Base-by-base conservation (phyloP, 1,284 basidiomycete species). In the Somion occarium region DNA sequence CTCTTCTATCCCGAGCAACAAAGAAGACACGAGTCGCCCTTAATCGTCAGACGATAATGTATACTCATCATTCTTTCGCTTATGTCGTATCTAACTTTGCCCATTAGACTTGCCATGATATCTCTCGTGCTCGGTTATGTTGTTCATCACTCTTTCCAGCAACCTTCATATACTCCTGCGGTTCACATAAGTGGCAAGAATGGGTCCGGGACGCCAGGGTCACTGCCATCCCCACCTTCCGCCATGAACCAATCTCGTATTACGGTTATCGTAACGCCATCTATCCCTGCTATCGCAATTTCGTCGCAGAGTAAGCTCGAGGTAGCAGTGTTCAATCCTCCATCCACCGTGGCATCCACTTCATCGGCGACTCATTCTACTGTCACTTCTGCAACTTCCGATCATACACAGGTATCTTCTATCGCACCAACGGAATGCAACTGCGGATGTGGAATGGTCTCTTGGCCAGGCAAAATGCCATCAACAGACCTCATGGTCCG, bases 121-220 rank as follows among this genome's bases (percentile, higher is more conserved):
- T 85, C 83, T 34, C 70, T 88, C 38, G 73, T 88, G n/a, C 69
- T 86, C 49, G 82, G 83, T 12, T 79, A 83, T 54, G 70, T 81
- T 7, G 74, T 83, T 59, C 82, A 83, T 53, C 74, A 77, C 3
- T 27, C 51, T 1, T 48, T 24, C 34, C 34, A 47, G 24, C 30
- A 46, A 9, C 39, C 39, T 5, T 18, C 39, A 5, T 15, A 7
- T 15, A 34, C 15, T 34, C 7, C 15, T 34, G 15, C 15, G 15
- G 7, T 15, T 34, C 30, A 34, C 7, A 34, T 34, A 34, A 7
- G 15, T 15, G 30, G 15, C 30, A 7, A 34, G 7, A 34, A 34
- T 34, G 30, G 7, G 15, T 34, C 30, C 7, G 18, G 20, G 19
- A 42, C 39, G 9, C 5, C 25, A 9, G 44, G 23, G 11, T 18